phyloP scores from a whole-genome alignment of 2,329 filamentous ascomycete species.

The Exophiala sp. region DNA sequence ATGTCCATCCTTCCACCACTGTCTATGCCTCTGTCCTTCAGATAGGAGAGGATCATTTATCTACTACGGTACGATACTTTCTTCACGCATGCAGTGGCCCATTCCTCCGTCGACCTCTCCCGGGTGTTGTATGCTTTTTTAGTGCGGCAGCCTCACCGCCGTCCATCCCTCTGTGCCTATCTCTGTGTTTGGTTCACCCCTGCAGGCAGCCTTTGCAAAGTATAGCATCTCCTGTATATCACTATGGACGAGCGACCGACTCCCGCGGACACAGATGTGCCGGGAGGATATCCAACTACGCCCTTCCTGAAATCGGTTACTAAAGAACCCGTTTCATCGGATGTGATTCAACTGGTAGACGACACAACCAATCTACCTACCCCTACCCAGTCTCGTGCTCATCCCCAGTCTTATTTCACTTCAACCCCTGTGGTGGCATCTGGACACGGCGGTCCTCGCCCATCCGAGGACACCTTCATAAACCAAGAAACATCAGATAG shows the following conservation, averaged over 20 bases:
- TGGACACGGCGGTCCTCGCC: neutral
- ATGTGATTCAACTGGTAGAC: neutral
- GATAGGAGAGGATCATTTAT: neutral
- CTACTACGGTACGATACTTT: too few relatives aligned
- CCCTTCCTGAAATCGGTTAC: neutral
- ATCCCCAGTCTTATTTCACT: neutral
- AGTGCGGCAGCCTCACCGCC: neutral
- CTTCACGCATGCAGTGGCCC: neutral
- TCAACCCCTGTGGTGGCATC: neutral
- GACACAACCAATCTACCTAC: neutral
- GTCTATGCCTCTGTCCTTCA: neutral
- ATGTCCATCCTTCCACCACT: neutral
- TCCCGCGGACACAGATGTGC: neutral
- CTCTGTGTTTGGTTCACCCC: too few relatives aligned
- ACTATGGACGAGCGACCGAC: conserved; percentile 1
- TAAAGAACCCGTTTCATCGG: neutral
- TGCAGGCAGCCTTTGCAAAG: too few relatives aligned
- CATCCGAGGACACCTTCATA: conserved; percentile 1
- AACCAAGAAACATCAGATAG: neutral
- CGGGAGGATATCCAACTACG: neutral
- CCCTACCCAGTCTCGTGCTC: neutral
- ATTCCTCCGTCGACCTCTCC: neutral
- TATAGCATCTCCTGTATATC: too few relatives aligned
- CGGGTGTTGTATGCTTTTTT: neutral
- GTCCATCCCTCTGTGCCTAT: too few relatives aligned